These are phyloP conservation scores for Friedmanniomyces simplex DNA, from an alignment of 495 filamentous ascomycete genomes.

Conservation along the genomic window DNA sequence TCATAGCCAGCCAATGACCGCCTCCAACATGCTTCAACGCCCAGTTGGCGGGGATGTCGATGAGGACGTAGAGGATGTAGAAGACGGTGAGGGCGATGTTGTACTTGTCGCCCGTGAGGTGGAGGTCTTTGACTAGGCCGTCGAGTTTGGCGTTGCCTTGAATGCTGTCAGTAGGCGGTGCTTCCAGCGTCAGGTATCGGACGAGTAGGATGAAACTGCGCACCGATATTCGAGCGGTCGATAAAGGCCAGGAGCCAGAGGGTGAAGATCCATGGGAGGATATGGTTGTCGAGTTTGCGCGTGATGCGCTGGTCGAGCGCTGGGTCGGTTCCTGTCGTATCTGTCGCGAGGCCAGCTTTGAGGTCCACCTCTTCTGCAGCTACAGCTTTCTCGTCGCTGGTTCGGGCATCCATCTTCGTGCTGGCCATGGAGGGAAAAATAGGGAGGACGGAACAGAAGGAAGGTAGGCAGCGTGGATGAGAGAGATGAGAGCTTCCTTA, in stretches of 20 bases:
- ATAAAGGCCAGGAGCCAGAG: constrained; percentile 46
- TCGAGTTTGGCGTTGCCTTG: constrained; percentile 30
- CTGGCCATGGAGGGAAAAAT: background rate
- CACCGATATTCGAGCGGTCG: constrained; percentile 44
- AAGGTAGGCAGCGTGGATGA: background rate
- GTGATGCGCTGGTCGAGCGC: constrained; percentile 28
- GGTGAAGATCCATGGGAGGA: constrained; percentile 42
- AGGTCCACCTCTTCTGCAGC: constrained; percentile 4
- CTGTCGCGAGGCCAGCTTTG: background rate
- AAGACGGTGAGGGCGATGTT: constrained; percentile 40
- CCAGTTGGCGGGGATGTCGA: constrained; percentile 40
- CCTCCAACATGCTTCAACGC: constrained; percentile 33
- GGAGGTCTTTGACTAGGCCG: constrained; percentile 34
- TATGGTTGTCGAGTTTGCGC: constrained; percentile 32
- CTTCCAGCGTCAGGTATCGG: background rate
- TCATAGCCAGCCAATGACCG: constrained; percentile 24
- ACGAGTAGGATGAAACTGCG: constrained; percentile 20
- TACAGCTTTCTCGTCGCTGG: constrained; percentile 1
- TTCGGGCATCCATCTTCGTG: constrained; percentile 5
- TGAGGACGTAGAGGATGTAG: constrained; percentile 42
- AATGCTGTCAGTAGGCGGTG: background rate
- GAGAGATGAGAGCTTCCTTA: background rate
- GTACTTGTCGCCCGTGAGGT: constrained; percentile 34
- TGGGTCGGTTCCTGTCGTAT: constrained; percentile 10
- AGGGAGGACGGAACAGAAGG: background rate